Conservation (phyloP, 805 yeast genomes). For the Zygotorulaspora sp. region DNA sequence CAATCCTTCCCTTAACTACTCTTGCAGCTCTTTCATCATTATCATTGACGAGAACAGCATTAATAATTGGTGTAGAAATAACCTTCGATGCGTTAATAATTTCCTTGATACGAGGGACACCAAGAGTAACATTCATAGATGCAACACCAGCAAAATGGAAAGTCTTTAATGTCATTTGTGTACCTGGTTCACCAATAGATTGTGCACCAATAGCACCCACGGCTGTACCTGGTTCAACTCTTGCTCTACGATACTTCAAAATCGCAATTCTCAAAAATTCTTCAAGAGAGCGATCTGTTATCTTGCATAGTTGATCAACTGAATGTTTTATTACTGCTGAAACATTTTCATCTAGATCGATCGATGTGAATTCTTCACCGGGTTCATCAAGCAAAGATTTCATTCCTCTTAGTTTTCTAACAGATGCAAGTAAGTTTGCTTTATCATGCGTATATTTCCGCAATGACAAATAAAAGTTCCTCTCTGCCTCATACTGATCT, state of each 20-base stretch:
- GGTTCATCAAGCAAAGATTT: slow-evolving; percentile 42
- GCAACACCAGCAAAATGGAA: slow-evolving; percentile 99
- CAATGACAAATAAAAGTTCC: slow-evolving; percentile 76
- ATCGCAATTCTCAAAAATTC: slow-evolving; percentile 74
- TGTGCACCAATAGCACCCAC: slow-evolving; percentile 99
- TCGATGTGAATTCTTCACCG: slow-evolving; percentile 42
- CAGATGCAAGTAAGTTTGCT: slow-evolving; percentile 50
- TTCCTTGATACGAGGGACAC: slow-evolving; percentile 99
- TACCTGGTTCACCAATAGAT: slow-evolving; percentile 98
- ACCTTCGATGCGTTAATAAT: slow-evolving; percentile 94
- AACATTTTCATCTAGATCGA: slow-evolving; percentile 38
- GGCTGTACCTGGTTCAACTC: slow-evolving; percentile 98
- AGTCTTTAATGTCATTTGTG: slow-evolving; percentile 94
- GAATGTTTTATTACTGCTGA: slow-evolving; percentile 41
- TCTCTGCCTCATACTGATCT: slow-evolving; percentile 83
- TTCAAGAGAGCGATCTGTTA: slow-evolving; percentile 55
- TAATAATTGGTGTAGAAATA: slow-evolving; percentile 94
- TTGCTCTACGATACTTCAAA: slow-evolving; percentile 77
- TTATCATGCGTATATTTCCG: slow-evolving; percentile 57
- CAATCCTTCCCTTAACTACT: slow-evolving; percentile 96
- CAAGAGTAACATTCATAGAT: slow-evolving; percentile 95
- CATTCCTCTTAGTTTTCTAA: slow-evolving; percentile 54
- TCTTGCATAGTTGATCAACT: slow-evolving; percentile 61
- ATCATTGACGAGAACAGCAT: slow-evolving; percentile 87
- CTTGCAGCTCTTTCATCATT: slow-evolving; percentile 97